Conservation (phyloP, 139 green algal genomes). For the Volvox reticuliferus region DNA sequence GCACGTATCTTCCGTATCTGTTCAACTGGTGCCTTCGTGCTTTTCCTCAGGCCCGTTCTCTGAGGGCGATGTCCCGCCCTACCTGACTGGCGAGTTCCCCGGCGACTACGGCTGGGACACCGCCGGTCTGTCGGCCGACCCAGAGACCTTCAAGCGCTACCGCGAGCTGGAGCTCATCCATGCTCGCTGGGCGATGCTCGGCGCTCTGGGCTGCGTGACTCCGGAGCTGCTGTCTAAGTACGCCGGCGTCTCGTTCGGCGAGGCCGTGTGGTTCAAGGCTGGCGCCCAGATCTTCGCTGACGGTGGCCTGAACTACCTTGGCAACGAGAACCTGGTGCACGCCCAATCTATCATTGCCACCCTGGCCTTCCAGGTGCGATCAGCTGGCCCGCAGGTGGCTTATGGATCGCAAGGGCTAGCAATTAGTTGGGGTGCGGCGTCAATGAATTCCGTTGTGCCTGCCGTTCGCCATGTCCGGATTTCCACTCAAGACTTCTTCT, state of each 20-base stretch:
- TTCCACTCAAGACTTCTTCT: too few species aligned
- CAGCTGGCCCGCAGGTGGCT: too few species aligned
- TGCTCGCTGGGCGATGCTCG: constrained; percentile 97
- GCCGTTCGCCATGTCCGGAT: too few species aligned
- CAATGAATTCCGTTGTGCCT: too few species aligned
- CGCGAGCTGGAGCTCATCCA: constrained; percentile 82
- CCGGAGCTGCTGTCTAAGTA: constrained; percentile 69
- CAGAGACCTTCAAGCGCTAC: constrained; percentile 89
- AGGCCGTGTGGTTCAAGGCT: constrained; percentile 93
- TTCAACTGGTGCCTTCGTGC: background rate
- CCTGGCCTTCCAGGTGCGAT: constrained; percentile 80
- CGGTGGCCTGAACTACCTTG: constrained; percentile 88
- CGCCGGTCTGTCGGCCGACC: constrained; percentile 95
- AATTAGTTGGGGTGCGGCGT: too few species aligned
- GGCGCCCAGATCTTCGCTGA: constrained; percentile 85
- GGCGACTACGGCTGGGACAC: constrained; percentile 99
- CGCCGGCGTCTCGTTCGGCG: constrained; percentile 66
- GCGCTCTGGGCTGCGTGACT: constrained; percentile 82
- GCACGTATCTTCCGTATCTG: background rate
- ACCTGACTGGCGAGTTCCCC: constrained; percentile 92
- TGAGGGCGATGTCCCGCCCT: constrained; percentile 74
- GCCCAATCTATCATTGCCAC: constrained; percentile 92
- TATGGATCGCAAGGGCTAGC: too few species aligned
- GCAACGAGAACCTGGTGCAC: constrained; percentile 80
- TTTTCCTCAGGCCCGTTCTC: constrained; percentile 79